Evolutionary conservation across 768 basidiomycete species (phyloP), one percentile per base, ranked within the genome.

Genomic region (Suillus variegatus): DNA sequence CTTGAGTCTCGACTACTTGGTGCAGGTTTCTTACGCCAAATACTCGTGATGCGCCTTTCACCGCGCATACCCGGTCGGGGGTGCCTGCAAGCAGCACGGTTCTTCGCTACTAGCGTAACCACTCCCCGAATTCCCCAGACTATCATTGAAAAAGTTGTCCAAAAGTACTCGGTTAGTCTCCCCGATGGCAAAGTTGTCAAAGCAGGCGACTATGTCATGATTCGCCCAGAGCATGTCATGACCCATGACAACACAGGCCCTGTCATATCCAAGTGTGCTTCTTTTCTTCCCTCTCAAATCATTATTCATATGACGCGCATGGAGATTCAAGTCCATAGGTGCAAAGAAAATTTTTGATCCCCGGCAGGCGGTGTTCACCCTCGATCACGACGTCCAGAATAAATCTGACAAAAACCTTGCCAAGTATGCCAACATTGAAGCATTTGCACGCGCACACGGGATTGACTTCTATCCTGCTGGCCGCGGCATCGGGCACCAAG

Each of bases 181-280:
- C 88, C 94, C 3, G 78, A 83, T 61, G 91, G 90, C 52, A 93
- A 91, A 75, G 80, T 83, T 18, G 93, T 99, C 69, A 89, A 87
- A 71, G 93, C 95, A 44, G 97, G 97, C 16, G 97, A 99, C 88
- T 99, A 99, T 88, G 95, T 99, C 46, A 99, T 98, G 96, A 97
- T 99, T 79, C 88, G 88, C 49, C 97, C 97, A 28, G 91, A 98
- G 75, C 95, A 99, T 85, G 95, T 98, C 70, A 96, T 96, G 94
- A 96, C 94, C 12, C 95, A 96, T 69, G 97, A 99, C 73, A 99
- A 99, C 75, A 99, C 97, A 14, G 97, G 95, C 0, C 97, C 97
- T 8, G 96, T 99, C 68, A 97, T 99, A 66, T 90, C 92, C 75
- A 99, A 99, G 95, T 95, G 74, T 73, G 91, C 47, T 52, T 64